These are phyloP conservation scores for Suhomyces wounanorum DNA, from an alignment of 1,139 yeast species.

Conservation along the genomic window DNA sequence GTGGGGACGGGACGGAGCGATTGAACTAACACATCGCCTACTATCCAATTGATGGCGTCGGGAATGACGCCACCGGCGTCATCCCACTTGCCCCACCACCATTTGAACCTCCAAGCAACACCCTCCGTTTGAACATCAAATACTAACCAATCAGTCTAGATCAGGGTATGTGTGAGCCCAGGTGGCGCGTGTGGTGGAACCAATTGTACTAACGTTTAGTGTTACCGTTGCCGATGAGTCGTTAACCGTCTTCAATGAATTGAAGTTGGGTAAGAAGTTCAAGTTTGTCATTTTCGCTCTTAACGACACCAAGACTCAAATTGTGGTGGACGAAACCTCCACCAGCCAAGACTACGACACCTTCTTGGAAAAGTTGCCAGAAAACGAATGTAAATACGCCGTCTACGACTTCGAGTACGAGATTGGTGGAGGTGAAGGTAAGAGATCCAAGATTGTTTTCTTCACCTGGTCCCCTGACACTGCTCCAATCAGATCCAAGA, in stretches of 20 bases:
- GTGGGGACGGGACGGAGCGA: background rate
- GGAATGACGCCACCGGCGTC: background rate
- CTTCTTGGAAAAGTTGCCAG: constrained; percentile 87
- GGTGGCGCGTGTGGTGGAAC: background rate
- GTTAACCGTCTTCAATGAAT: constrained; percentile 87
- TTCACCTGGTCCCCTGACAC: constrained; percentile 98
- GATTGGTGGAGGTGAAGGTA: constrained; percentile 87
- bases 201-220: constrained; percentile 44
- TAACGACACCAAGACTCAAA: constrained; percentile 84
- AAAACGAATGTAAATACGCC: constrained; percentile 95
- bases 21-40: background rate
- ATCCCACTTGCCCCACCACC: background rate
- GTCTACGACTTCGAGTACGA: constrained; percentile 96
- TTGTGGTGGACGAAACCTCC: constrained; percentile 86
- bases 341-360: constrained; percentile 72
- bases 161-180: constrained; percentile 55
- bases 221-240: constrained; percentile 97
- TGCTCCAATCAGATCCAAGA: constrained; percentile 91
- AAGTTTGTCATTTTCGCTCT: constrained; percentile 81
- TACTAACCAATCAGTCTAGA: constrained; percentile 51
- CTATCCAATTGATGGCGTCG: constrained; percentile 1
- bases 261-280: constrained; percentile 90
- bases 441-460: constrained; percentile 91
- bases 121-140: background rate
- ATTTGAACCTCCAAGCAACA: background rate